Conservation (phyloP, 208 protist genomes). For the Crithidia sp. region DNA sequence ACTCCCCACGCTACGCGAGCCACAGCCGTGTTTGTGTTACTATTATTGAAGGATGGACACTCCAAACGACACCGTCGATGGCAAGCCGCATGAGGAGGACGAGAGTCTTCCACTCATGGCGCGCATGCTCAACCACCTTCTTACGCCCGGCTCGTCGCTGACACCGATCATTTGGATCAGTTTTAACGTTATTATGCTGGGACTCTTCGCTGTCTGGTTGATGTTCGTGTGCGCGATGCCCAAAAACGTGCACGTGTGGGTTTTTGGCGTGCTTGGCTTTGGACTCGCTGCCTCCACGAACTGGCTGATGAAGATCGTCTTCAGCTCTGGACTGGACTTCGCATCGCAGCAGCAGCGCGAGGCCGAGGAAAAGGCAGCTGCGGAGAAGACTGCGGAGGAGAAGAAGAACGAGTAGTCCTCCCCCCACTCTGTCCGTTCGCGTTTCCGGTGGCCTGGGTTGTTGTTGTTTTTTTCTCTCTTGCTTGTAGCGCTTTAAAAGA, state of each 20-base stretch:
- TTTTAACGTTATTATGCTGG: slow-evolving; percentile 87
- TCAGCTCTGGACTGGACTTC: slow-evolving; percentile 65
- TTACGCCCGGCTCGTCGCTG: slow-evolving; percentile 89
- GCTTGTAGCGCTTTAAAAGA: too few relatives aligned
- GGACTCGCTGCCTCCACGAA: slow-evolving; percentile 85
- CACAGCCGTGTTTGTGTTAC: too few relatives aligned
- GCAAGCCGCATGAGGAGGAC: slow-evolving; percentile 27
- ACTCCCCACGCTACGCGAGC: background rate
- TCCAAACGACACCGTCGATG: slow-evolving; percentile 8
- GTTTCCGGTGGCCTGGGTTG: background rate
- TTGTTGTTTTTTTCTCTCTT: background rate
- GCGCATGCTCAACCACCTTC: slow-evolving; percentile 77
- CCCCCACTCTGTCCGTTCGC: background rate
- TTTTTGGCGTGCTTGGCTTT: slow-evolving; percentile 82
- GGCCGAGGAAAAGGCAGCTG: slow-evolving; percentile 14
- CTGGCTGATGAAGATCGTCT: slow-evolving; percentile 88
- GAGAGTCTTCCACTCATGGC: slow-evolving; percentile 65
- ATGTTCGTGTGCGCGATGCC: slow-evolving; percentile 81
- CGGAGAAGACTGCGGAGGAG: slow-evolving; percentile 17
- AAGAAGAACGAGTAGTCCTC: slow-evolving; percentile 42
- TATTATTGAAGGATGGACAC: background rate
- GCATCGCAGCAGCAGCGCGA: slow-evolving; percentile 41
- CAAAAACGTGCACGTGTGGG: slow-evolving; percentile 84
- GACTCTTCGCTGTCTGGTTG: slow-evolving; percentile 73
- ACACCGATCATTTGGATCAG: slow-evolving; percentile 75